Conservation (phyloP, 768 basidiomycete species). For the Auriscalpium microsporum region DNA sequence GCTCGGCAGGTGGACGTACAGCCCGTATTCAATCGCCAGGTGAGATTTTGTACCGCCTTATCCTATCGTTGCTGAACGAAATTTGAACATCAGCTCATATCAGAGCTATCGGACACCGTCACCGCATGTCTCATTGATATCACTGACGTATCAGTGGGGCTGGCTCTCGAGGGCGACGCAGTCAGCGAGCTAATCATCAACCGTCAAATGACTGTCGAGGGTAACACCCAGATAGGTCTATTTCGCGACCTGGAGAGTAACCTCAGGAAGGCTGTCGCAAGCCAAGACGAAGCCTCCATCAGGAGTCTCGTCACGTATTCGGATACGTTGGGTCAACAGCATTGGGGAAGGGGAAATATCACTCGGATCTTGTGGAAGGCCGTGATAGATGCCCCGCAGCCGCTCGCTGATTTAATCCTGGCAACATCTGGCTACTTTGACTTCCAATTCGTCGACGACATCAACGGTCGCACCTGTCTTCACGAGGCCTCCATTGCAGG, state of each 20-base stretch:
- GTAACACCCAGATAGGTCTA: slow-evolving; percentile 55
- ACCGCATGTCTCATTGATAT: slow-evolving; percentile 75
- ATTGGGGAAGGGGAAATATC: slow-evolving; percentile 56
- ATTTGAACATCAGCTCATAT: slow-evolving; percentile 58
- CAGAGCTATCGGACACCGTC: slow-evolving; percentile 89
- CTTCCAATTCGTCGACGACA: slow-evolving; percentile 90
- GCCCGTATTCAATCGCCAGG: slow-evolving; percentile 94
- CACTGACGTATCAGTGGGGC: slow-evolving; percentile 64
- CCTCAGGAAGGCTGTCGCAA: slow-evolving; percentile 66
- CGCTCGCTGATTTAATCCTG: slow-evolving; percentile 69
- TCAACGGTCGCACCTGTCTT: slow-evolving; percentile 89
- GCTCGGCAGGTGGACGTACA: slow-evolving; percentile 98
- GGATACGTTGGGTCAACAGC: slow-evolving; percentile 52
- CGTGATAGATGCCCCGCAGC: slow-evolving; percentile 67
- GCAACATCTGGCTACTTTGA: slow-evolving; percentile 68
- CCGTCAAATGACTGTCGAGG: slow-evolving; percentile 61
- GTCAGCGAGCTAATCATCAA: slow-evolving; percentile 61
- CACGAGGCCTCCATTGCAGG: slow-evolving; percentile 92
- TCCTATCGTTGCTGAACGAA: neutral
- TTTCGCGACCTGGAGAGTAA: slow-evolving; percentile 86
- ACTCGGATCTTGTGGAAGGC: slow-evolving; percentile 95
- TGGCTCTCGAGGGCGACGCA: slow-evolving; percentile 73
- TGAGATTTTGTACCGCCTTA: slow-evolving; percentile 25
- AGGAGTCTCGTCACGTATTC: slow-evolving; percentile 65
- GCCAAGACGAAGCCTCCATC: slow-evolving; percentile 51